Evolutionary conservation across 1,139 yeast species (phyloP).

Genomic region (Protomyces pachydermus): DNA sequence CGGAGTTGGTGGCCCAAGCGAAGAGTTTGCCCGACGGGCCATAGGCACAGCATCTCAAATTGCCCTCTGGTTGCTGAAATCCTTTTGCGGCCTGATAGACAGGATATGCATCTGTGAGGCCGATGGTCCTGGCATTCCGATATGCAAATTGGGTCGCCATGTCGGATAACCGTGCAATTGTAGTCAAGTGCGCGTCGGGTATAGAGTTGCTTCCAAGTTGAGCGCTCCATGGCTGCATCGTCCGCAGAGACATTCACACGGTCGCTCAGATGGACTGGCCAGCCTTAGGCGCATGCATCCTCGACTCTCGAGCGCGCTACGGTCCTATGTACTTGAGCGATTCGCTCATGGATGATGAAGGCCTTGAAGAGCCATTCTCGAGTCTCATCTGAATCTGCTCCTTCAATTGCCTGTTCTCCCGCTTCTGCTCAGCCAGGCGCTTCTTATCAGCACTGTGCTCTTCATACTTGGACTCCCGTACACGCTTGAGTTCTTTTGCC

Average conservation of each 20-base stretch:
- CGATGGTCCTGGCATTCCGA: constrained; percentile 60
- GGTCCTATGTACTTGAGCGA: not conserved
- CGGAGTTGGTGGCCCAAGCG: constrained; percentile 47
- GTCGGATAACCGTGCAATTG: too few relatives aligned
- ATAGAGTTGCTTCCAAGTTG: too few relatives aligned
- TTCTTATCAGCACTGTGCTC: not conserved
- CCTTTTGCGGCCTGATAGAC: constrained; percentile 37
- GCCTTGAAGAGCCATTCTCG: not conserved
- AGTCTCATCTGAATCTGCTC: not conserved
- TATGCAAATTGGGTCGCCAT: constrained; percentile 39
- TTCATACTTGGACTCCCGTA: not conserved
- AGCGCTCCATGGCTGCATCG: too few relatives aligned
- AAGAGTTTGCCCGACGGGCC: constrained; percentile 48
- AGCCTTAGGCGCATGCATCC: not conserved
- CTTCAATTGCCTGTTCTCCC: not conserved
- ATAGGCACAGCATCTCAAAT: constrained; percentile 40
- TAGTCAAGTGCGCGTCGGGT: too few relatives aligned
- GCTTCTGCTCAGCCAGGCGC: not conserved
- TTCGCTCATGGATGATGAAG: not conserved
- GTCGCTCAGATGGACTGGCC: not conserved
- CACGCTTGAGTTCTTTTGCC: not conserved
- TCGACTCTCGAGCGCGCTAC: not conserved
- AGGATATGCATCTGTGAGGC: constrained; percentile 54
- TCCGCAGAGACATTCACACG: not conserved
- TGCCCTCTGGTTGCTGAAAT: constrained; percentile 34